Evolutionary conservation across 2,329 filamentous ascomycete species (phyloP), one percentile per base, ranked within the genome.

Genomic region (Phaeosphaeria sp.): DNA sequence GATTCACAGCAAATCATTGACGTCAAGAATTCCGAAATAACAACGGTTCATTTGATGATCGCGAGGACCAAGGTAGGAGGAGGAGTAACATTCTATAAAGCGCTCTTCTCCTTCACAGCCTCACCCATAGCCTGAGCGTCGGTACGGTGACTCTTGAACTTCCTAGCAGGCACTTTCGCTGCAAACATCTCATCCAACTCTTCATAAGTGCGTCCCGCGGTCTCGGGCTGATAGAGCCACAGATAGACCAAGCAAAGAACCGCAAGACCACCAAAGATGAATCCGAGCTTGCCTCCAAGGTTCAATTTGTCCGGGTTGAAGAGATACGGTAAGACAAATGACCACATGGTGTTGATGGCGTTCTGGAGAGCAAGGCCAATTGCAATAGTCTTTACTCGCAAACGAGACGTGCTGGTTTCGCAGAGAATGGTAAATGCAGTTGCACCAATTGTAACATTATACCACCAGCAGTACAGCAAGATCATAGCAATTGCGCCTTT

Each of bases 381-480:
- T 5, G 76, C 73, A 25, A 79, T 71, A 17, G 79, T 81, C 82
- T 96, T 96, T 79, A 93, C 91, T 72, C 93, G 90, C 27, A 96
- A 83, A 2, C 92, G 85, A 15, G 90, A 87, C 0, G 91, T 92
- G 0, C 91, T 91, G 30, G 96, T 78, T 75, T 96, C 92, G 2
- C 90, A 86, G 2, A 96, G 91, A 10, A 96, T 85, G 0, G 91
- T 93, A 79, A 94, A 96, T 74, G 90, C 92, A 5, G 96, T 91
- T 0, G 92, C 93, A 27, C 92, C 92, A 46, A 96, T 91, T 0
- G 90, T 90, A 42, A 93, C 82, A 73, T 96, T 91, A 77, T 96
- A 96, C 72, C 89, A 87, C 48, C 93, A 79, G 0, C 91, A 65
- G 27, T 63, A 69, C 11, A 69, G 11, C 1, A 72, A 41, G 22